phyloP scores from a whole-genome alignment of 768 basidiomycete genomes.

The Suillus alpinus region DNA sequence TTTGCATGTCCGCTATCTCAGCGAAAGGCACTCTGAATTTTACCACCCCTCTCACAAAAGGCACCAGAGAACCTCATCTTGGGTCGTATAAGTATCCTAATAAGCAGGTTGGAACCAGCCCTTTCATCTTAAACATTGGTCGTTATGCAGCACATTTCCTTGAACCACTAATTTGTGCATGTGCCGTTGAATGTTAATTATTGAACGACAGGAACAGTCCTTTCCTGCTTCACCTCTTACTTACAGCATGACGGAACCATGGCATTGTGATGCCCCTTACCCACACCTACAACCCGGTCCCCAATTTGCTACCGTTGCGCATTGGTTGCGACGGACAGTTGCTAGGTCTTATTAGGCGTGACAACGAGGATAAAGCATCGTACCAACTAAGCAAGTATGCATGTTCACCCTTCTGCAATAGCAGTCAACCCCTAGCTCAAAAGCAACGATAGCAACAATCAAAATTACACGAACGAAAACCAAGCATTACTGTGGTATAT shows the following conservation, averaged over 20 bases:
- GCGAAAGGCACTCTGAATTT: neutral
- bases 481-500: neutral
- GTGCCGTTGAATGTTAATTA: neutral
- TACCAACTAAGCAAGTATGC: neutral
- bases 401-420: neutral
- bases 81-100: neutral
- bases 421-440: neutral
- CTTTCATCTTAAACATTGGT: neutral
- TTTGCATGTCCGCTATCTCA: neutral
- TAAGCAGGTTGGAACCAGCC: neutral
- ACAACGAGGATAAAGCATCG: neutral
- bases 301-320: too few species aligned
- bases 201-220: neutral
- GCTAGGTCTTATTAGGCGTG: neutral
- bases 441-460: conserved; percentile 3
- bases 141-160: neutral
- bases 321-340: neutral
- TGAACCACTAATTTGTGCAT: neutral
- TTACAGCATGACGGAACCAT: neutral
- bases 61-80: neutral
- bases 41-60: neutral
- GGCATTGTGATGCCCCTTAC: neutral
- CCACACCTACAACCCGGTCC: neutral
- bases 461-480: conserved; percentile 6
- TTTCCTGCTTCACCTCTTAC: neutral